A percentile compares a stretch with the other conserved stretches of the same genome.
phyloP scores from a whole-genome alignment of 257 asterid genomes.

The Nicotiana tabacum region DNA sequence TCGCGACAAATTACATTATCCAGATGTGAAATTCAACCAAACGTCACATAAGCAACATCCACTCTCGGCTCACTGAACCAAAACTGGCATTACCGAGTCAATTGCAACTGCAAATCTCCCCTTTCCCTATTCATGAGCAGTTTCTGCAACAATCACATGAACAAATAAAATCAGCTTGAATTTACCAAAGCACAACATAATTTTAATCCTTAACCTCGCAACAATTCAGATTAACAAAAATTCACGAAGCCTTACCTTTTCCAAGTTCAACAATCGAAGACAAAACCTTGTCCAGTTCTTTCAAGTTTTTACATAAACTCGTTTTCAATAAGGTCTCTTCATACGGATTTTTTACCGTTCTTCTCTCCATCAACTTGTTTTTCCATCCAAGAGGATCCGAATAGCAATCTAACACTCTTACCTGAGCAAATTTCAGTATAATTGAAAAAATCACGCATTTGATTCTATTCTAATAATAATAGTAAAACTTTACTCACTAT shows the following conservation, averaged over 20 bases:
- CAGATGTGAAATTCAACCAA: slow-evolving; percentile 7
- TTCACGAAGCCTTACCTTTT: slow-evolving; percentile 42
- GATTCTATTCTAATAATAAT: background rate
- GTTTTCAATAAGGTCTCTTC: slow-evolving; percentile 29
- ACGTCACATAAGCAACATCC: background rate
- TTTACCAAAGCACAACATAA: background rate
- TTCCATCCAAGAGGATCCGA: slow-evolving; percentile 95
- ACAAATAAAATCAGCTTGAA: background rate
- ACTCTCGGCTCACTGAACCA: background rate
- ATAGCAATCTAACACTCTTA: slow-evolving; percentile 77
- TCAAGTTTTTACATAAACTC: slow-evolving; percentile 46
- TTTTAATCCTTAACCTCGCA: background rate
- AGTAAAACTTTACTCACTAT: background rate
- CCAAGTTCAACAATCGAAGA: slow-evolving; percentile 57
- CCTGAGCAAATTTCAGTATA: slow-evolving; percentile 39
- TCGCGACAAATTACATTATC: background rate
- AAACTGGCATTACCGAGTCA: slow-evolving; percentile 57
- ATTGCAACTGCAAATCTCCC: slow-evolving; percentile 76
- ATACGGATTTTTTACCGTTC: slow-evolving; percentile 33
- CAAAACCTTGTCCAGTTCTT: slow-evolving; percentile 49
- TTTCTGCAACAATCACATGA: slow-evolving; percentile 40
- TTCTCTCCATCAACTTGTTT: slow-evolving; percentile 46
- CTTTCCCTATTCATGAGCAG: slow-evolving; percentile 47
- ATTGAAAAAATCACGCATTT: background rate
- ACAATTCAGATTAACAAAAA: background rate